Evolutionary conservation across 768 basidiomycete species (phyloP), one percentile per base, ranked within the genome.

Genomic region (Agaricus sinodeliciosus): DNA sequence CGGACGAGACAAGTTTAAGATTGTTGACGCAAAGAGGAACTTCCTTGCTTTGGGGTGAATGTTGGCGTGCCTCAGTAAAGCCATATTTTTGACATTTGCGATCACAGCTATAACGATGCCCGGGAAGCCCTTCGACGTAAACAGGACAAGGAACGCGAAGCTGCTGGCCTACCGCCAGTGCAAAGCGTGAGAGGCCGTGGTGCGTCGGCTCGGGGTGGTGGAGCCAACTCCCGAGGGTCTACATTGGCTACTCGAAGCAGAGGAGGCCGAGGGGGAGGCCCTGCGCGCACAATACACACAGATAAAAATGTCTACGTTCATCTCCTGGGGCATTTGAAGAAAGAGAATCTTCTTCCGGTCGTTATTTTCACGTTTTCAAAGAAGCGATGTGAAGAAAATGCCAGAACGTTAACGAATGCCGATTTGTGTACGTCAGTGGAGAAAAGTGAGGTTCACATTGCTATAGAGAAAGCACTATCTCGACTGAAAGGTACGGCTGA

Each of bases 301-400:
- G 95, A 98, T 72, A 94, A 86, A 67, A 92, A 94, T 58, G 74
- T 98, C 2, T 98, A 94, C 72, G 91, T 95, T 16, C 94, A 97
- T 61, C 76, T 99, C 45, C 75, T 99, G 39, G 85, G 84, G 1
- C 80, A 89, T 62, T 76, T 99, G 53, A 81, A 85, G 62, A 98
- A 97, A 71, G 84, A 87, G 57, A 70, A 75, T 16, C 77, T 99
- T 3, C 77, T 99, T 7, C 96, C 96, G 1, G 93, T 94, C 12
- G 96, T 99, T 28, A 81, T 96, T 26, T 99, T 99, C 70, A 94
- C 95, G 0, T 86, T 99, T 59, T 96, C 93, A 26, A 99, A 99
- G 75, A 94, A 94, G 67, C 76, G 81, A 50, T 99, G 96, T 63
- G 96, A 99, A 69, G 96, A 98, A 69, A 91, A 99, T 63, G 96